Base-by-base conservation (phyloP, 2,329 filamentous ascomycete genomes). In the Neocatenulostroma microsporum region DNA sequence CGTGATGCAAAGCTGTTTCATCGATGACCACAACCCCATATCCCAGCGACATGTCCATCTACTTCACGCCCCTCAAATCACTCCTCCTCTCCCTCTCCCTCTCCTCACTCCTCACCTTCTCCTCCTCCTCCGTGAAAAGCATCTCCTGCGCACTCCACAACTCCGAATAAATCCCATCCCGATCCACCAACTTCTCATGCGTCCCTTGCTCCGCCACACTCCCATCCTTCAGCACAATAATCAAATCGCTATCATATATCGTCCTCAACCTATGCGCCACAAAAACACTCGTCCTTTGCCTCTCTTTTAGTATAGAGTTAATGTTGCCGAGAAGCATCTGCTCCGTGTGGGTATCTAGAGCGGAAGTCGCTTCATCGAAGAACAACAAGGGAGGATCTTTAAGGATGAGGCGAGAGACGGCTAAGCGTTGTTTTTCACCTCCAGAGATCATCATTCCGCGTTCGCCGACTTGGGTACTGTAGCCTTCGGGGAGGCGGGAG, bases 201-300 rank as follows among this genome's bases (percentile, higher is more conserved):
- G 84, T 94, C 12, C 91, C 91, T 60, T 76, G 78, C 65, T 96
- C 91, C 2, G 80, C 85, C n/a, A 96, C 87, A 11, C 68, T 69
- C 0, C 91, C 91, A 42, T 84, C 80, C 56, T 80, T 82, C 39
- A 96, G 66, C 24, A 96, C 91, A 51, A 96, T 88, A 50, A 96
- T 96, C 51, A 88, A 68, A 62, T 96, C 71, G 25, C 84, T 84
- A 54, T 96, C 91, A 54, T 84, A 94, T 47, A 98, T 95, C 0
- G 91, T 96, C 35, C 89, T 76, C 41, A 98, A 66, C 13, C 91
- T 76, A 55, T 87, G 82, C 0, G 85, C 87, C 31, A 89, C 84
- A 27, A 87, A 75, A n/a, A 91, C n/a, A n/a, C n/a, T 79, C 0
- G 82, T 84, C 0, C 73, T 73, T 14, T 72, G 69, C 34, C 86